A percentile compares a stretch with the other conserved stretches of the same genome.
These are phyloP conservation scores for Psilocybe mexicana DNA, from an alignment of 1,284 basidiomycete genomes.

Conservation along the genomic window DNA sequence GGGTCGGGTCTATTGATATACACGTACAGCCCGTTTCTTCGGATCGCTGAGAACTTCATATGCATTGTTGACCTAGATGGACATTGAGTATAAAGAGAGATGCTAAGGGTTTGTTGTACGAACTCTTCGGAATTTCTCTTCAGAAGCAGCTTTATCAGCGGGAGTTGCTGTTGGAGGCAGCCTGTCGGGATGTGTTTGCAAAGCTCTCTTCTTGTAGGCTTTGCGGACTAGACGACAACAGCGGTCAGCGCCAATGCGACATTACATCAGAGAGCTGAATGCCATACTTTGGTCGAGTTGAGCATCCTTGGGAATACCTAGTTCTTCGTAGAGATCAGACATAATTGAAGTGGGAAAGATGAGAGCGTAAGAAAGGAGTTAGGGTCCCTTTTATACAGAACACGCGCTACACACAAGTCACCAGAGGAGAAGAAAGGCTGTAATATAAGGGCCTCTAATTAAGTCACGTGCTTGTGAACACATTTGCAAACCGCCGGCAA, in stretches of 20 bases:
- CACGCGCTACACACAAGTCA: conserved; percentile 24
- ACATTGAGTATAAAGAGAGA: conserved; percentile 4
- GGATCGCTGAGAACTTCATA: conserved; percentile 51
- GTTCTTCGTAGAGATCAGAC: conserved; percentile 60
- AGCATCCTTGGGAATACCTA: conserved; percentile 40
- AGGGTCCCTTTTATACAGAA: conserved; percentile 11
- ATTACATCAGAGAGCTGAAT: conserved; percentile 20
- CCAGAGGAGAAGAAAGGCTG: too few relatives aligned
- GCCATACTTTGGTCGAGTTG: conserved; percentile 45
- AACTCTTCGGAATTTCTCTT: conserved; percentile 49
- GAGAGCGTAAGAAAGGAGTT: conserved; percentile 6
- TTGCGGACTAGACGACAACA: conserved; percentile 49
- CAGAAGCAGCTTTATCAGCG: conserved; percentile 41
- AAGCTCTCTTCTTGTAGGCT: conserved; percentile 60
- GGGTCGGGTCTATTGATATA: not conserved
- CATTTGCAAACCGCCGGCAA: not conserved
- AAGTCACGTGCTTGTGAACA: conserved; percentile 17
- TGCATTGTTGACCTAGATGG: conserved; percentile 48
- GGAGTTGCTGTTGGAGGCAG: conserved; percentile 39
- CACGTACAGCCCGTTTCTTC: conserved; percentile 43
- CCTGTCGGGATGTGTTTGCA: conserved; percentile 61
- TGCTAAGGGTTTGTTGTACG: not conserved
- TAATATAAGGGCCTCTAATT: conserved; percentile 1
- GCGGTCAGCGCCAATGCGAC: conserved; percentile 5
- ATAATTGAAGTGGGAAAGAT: conserved; percentile 32